These are phyloP conservation scores for Ogataea dorogensis DNA, from an alignment of 805 yeast species.

Conservation along the genomic window DNA sequence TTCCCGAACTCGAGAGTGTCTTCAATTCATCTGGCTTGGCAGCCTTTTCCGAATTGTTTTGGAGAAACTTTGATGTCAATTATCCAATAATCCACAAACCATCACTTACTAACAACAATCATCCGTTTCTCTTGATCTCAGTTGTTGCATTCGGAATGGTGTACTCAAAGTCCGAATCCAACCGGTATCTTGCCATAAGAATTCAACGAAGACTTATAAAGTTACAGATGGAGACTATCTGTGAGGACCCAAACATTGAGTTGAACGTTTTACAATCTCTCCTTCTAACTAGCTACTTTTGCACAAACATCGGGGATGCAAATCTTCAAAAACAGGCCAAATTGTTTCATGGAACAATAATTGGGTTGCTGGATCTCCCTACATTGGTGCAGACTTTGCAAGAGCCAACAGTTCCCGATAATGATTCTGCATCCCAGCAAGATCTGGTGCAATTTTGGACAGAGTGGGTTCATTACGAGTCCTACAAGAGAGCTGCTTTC, in stretches of 20 bases:
- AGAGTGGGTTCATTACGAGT: conserved; percentile 46
- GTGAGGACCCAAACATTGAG: conserved; percentile 17
- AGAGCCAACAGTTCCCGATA: conserved; percentile 18
- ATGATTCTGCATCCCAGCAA: background rate
- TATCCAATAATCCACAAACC: conserved; percentile 42
- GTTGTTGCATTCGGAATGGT: conserved; percentile 26
- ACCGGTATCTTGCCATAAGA: conserved; percentile 16
- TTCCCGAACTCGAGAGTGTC: conserved; percentile 2
- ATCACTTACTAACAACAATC: conserved; percentile 24
- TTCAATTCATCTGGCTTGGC: conserved; percentile 12
- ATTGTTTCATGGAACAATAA: conserved; percentile 13
- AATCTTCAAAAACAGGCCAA: conserved; percentile 14
- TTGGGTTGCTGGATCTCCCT: conserved; percentile 26
- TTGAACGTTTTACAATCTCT: conserved; percentile 27
- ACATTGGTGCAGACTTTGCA: conserved; percentile 21
- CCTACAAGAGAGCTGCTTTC: conserved; percentile 41
- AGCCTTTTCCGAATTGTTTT: conserved; percentile 31
- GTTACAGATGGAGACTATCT: conserved; percentile 17
- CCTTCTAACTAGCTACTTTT: conserved; percentile 26
- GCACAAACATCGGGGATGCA: conserved; percentile 26
- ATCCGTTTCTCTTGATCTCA: conserved; percentile 21
- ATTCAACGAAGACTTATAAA: conserved; percentile 24
- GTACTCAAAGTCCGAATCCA: conserved; percentile 13
- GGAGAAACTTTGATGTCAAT: conserved; percentile 37
- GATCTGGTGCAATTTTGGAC: conserved; percentile 35